Conservation (phyloP, 2,329 filamentous ascomycete species). For the Leptographium lundbergii region DNA sequence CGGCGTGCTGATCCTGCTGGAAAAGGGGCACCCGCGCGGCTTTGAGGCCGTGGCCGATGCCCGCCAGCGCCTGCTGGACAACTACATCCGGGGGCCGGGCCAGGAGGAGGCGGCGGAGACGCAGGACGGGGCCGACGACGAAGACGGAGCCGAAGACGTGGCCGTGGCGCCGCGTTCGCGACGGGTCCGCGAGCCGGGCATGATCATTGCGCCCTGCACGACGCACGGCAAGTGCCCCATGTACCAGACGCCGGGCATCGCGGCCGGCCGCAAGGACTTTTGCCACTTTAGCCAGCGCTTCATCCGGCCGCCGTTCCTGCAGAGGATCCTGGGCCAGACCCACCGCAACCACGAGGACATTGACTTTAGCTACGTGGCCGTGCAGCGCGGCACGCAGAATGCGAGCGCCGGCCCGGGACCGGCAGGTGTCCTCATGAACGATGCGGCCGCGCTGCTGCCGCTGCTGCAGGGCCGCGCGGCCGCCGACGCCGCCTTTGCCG, state of each 20-base stretch:
- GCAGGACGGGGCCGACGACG: not conserved
- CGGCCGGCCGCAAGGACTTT: constrained; percentile 68
- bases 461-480: constrained; percentile 38
- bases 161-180: not conserved
- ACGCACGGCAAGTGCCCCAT: constrained; percentile 84
- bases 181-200: constrained; percentile 39
- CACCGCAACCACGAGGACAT: constrained; percentile 81
- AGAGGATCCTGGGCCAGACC: constrained; percentile 55
- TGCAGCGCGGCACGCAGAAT: constrained; percentile 52
- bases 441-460: constrained; percentile 7
- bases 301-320: constrained; percentile 70
- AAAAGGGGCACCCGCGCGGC: constrained; percentile 82
- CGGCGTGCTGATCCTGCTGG: constrained; percentile 73
- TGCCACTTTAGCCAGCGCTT: constrained; percentile 88
- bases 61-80: constrained; percentile 63
- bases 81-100: constrained; percentile 55
- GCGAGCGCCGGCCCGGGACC: constrained; percentile 10
- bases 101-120: not conserved
- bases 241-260: constrained; percentile 61
- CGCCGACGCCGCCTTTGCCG: constrained; percentile 60
- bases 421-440: constrained; percentile 11
- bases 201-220: constrained; percentile 68
- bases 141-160: constrained; percentile 6
- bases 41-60: constrained; percentile 88
- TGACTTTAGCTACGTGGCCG: constrained; percentile 76